phyloP scores from a whole-genome alignment of 345 rosid species.

The Noccaea bulbosa region DNA sequence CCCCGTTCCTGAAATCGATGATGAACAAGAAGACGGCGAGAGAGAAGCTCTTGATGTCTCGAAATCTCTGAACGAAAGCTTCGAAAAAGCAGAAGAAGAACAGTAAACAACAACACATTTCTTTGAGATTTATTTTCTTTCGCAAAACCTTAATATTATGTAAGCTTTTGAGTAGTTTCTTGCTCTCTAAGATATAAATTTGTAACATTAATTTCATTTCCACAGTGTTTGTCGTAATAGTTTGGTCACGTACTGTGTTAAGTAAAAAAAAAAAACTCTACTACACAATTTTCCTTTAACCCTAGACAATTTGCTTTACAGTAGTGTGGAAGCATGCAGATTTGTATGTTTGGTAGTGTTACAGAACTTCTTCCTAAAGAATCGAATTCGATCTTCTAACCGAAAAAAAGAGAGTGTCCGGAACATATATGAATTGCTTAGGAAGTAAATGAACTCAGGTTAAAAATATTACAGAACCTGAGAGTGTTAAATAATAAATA shows the following conservation, averaged over 20 bases:
- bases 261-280: not conserved
- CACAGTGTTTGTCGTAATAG: constrained; percentile 32
- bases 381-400: too few relatives aligned
- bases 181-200: constrained; percentile 15
- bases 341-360: too few relatives aligned
- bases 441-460: too few relatives aligned
- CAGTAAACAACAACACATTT: not conserved
- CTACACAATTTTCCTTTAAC: not conserved
- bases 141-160: not conserved
- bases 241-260: not conserved
- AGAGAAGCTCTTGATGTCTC: constrained; percentile 36
- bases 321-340: too few relatives aligned
- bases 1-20: constrained; percentile 49
- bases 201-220: not conserved
- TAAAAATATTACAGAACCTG: too few relatives aligned
- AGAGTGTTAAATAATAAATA: too few relatives aligned
- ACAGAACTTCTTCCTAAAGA: too few relatives aligned
- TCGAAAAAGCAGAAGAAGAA: constrained; percentile 41
- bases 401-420: too few relatives aligned
- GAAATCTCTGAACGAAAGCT: constrained; percentile 53
- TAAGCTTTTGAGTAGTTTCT: constrained; percentile 5
- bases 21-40: constrained; percentile 24
- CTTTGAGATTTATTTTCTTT: not conserved
- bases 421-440: too few relatives aligned
- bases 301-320: too few relatives aligned